Percentiles rank a stretch among this genome's conserved stretches.
phyloP scores from a whole-genome alignment of 192 early-diverging fungal genomes.

The Coemansia furcata region DNA sequence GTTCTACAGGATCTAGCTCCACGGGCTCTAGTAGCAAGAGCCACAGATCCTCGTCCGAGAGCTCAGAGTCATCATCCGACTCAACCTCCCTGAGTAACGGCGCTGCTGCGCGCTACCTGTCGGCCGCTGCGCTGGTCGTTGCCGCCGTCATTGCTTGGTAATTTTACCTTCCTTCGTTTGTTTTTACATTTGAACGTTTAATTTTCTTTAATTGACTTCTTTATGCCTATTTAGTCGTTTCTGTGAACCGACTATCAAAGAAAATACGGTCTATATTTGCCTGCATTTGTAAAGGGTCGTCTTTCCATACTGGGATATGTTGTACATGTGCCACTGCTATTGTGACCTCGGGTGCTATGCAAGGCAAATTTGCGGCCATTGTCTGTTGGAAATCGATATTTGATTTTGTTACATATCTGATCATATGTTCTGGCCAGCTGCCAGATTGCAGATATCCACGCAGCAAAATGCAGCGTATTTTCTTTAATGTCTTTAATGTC shows the following conservation, averaged over 20 bases:
- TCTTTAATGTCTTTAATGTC: no score
- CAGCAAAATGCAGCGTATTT: background rate
- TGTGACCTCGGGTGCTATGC: background rate
- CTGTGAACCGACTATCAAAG: background rate
- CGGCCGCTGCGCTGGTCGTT: conserved; percentile 26
- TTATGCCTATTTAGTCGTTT: background rate
- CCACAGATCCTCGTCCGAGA: conserved; percentile 1
- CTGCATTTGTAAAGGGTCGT: background rate
- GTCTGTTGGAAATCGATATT: background rate
- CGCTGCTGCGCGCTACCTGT: conserved; percentile 26
- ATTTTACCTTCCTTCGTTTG: background rate
- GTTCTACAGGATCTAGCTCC: background rate
- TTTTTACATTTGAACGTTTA: background rate
- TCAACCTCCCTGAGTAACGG: conserved; percentile 12
- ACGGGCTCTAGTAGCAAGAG: background rate
- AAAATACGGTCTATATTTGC: background rate
- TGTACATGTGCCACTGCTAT: background rate
- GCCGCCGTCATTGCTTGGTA: conserved; percentile 18
- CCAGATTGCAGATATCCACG: background rate
- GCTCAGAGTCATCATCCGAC: conserved; percentile 12
- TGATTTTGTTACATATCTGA: background rate
- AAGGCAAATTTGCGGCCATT: background rate
- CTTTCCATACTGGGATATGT: background rate
- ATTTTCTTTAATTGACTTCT: background rate
- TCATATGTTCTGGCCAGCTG: background rate